These are phyloP conservation scores for Clitopilus hobsonii DNA, from an alignment of 768 basidiomycete genomes.

Conservation along the genomic window DNA sequence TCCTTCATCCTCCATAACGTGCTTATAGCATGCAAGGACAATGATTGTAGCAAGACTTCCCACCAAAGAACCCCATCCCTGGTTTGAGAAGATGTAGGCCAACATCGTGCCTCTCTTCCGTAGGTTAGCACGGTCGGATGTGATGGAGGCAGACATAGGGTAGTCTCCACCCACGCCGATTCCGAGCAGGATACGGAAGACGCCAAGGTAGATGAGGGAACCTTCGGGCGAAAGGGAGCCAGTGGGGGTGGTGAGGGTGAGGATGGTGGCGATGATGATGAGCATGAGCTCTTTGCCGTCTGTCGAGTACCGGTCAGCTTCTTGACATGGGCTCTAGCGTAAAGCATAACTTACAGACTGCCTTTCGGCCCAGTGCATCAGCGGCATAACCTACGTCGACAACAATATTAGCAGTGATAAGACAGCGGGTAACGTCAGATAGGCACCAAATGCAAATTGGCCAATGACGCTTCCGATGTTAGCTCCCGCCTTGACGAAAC, in stretches of 20 bases:
- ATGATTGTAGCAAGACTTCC: conserved; percentile 62
- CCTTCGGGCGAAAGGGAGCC: conserved; percentile 47
- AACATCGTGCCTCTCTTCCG: conserved; percentile 69
- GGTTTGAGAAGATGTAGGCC: conserved; percentile 72
- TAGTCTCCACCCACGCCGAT: conserved; percentile 80
- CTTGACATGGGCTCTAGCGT: neutral
- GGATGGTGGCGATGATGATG: conserved; percentile 74
- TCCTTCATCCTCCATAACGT: conserved; percentile 53
- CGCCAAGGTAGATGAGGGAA: conserved; percentile 56
- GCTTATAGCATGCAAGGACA: conserved; percentile 58
- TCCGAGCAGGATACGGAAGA: conserved; percentile 71
- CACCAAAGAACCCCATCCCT: conserved; percentile 72
- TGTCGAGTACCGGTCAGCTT: conserved; percentile 12
- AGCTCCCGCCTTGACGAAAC: conserved; percentile 59
- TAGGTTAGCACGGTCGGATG: conserved; percentile 61
- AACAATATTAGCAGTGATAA: neutral
- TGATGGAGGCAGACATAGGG: conserved; percentile 69
- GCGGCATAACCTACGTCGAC: conserved; percentile 50
- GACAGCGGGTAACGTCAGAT: neutral
- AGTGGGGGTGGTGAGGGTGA: conserved; percentile 63
- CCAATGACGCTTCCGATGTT: conserved; percentile 74
- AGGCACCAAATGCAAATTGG: conserved; percentile 55
- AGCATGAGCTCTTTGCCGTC: conserved; percentile 80
- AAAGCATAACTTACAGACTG: conserved; percentile 41
- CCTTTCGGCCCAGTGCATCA: conserved; percentile 65